phyloP scores from a whole-genome alignment of 345 rosid genomes.

The Syzygium jambos region DNA sequence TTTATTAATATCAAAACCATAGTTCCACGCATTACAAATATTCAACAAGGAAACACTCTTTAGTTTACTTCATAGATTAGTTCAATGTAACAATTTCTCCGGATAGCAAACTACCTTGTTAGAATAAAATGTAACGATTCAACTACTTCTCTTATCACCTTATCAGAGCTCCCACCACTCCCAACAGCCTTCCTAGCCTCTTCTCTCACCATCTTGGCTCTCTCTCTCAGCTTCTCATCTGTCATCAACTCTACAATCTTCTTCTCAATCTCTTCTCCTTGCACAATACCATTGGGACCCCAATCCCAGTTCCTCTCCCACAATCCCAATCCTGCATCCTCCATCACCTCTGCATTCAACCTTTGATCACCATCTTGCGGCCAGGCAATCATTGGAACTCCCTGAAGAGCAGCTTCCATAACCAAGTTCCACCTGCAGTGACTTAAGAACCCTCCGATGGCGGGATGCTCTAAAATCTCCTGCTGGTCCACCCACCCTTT shows the following conservation, averaged over 20 bases:
- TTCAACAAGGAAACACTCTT: too few relatives aligned
- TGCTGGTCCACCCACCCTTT: constrained; percentile 15
- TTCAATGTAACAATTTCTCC: too few relatives aligned
- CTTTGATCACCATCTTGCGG: constrained; percentile 33
- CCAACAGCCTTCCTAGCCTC: constrained; percentile 18
- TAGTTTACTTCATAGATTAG: too few relatives aligned
- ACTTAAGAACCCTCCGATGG: constrained; percentile 25
- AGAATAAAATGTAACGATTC: neutral
- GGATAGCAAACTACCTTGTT: too few relatives aligned
- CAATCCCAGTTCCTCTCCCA: constrained; percentile 19
- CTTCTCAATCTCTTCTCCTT: constrained; percentile 23
- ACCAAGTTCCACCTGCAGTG: constrained; percentile 14
- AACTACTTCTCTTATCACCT: neutral
- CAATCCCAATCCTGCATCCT: constrained; percentile 16
- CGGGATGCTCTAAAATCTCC: constrained; percentile 18
- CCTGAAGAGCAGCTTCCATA: constrained; percentile 27
- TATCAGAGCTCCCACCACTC: constrained; percentile 13
- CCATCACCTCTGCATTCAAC: constrained; percentile 19
- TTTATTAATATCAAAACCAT: too few relatives aligned
- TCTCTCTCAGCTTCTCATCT: constrained; percentile 2
- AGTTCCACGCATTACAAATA: too few relatives aligned
- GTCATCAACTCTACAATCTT: constrained; percentile 21
- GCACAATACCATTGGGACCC: constrained; percentile 7
- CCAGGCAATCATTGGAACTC: constrained; percentile 28
- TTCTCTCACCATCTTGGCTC: constrained; percentile 10